These are phyloP conservation scores for Colletotrichum sp. DNA, from an alignment of 2,329 filamentous ascomycete genomes.

Conservation along the genomic window DNA sequence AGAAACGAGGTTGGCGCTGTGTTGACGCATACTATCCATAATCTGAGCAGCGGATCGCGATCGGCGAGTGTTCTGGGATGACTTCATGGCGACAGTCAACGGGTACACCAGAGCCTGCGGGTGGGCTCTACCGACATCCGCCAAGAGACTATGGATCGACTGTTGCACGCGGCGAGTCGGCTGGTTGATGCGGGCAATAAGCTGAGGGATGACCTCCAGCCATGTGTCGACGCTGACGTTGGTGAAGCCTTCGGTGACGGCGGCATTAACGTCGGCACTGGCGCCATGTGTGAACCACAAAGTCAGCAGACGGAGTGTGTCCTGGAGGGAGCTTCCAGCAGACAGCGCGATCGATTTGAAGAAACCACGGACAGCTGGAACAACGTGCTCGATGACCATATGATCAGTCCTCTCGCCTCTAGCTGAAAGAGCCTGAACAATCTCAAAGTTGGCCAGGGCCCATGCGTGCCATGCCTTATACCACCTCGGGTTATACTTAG, in stretches of 20 bases:
- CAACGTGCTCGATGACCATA: slow-evolving; percentile 83
- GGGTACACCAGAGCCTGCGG: slow-evolving; percentile 97
- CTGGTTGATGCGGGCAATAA: slow-evolving; percentile 97
- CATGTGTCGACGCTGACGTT: slow-evolving; percentile 97
- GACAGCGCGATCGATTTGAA: slow-evolving; percentile 96
- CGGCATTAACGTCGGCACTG: slow-evolving; percentile 82
- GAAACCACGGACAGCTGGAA: slow-evolving; percentile 94
- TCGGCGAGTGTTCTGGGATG: slow-evolving; percentile 77
- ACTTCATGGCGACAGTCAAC: slow-evolving; percentile 97
- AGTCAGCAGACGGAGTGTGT: slow-evolving; percentile 89
- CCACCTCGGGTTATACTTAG: slow-evolving; percentile 91
- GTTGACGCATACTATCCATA: slow-evolving; percentile 97
- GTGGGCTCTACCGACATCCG: slow-evolving; percentile 91
- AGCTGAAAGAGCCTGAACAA: slow-evolving; percentile 81
- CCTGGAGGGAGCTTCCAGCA: slow-evolving; percentile 89
- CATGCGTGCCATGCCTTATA: slow-evolving; percentile 99
- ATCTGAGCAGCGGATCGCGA: slow-evolving; percentile 89
- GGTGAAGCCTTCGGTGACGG: slow-evolving; percentile 88
- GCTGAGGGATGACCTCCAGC: slow-evolving; percentile 96
- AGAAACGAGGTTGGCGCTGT: slow-evolving; percentile 89
- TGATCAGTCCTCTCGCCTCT: slow-evolving; percentile 59
- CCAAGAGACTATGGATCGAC: slow-evolving; percentile 89
- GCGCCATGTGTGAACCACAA: slow-evolving; percentile 97
- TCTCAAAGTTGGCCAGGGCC: slow-evolving; percentile 98
- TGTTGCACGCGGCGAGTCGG: slow-evolving; percentile 87